Conservation (phyloP, 352 stramenopile genomes). For the Peronospora belbahrii region DNA sequence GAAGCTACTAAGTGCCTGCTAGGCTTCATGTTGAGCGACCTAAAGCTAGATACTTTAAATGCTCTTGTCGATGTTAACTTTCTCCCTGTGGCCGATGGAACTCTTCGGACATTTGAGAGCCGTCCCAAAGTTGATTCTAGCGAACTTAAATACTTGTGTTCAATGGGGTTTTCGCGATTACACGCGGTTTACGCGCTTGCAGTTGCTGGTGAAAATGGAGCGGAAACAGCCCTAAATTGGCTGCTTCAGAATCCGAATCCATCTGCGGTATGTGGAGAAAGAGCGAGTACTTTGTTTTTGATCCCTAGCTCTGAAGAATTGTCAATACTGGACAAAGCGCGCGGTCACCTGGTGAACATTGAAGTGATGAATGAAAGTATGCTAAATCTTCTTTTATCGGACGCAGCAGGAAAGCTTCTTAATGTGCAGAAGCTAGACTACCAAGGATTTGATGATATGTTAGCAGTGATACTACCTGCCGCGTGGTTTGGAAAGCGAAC, state of each 20-base stretch:
- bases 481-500: slow-evolving; percentile 35
- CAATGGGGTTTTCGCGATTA: slow-evolving; percentile 57
- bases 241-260: slow-evolving; percentile 50
- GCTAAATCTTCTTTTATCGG: slow-evolving; percentile 30
- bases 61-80: slow-evolving; percentile 43
- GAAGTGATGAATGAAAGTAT: slow-evolving; percentile 23
- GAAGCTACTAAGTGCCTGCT: slow-evolving; percentile 32
- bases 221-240: slow-evolving; percentile 62
- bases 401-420: slow-evolving; percentile 18
- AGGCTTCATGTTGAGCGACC: slow-evolving; percentile 45
- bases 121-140: slow-evolving; percentile 15
- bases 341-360: slow-evolving; percentile 33
- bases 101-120: slow-evolving; percentile 32
- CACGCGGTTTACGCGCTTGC: slow-evolving; percentile 36
- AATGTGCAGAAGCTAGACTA: slow-evolving; percentile 50
- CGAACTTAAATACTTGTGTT: slow-evolving; percentile 42
- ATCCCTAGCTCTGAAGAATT: slow-evolving; percentile 41
- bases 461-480: slow-evolving; percentile 38
- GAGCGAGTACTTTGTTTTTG: slow-evolving; percentile 23
- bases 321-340: slow-evolving; percentile 32
- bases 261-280: slow-evolving; percentile 17
- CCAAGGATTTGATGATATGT: slow-evolving; percentile 46
- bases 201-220: slow-evolving; percentile 23
- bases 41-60: slow-evolving; percentile 15
- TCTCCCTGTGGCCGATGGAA: slow-evolving; percentile 51